These are phyloP conservation scores for Entophlyctis luteolus DNA, from an alignment of 192 early-diverging fungal species.

Conservation along the genomic window DNA sequence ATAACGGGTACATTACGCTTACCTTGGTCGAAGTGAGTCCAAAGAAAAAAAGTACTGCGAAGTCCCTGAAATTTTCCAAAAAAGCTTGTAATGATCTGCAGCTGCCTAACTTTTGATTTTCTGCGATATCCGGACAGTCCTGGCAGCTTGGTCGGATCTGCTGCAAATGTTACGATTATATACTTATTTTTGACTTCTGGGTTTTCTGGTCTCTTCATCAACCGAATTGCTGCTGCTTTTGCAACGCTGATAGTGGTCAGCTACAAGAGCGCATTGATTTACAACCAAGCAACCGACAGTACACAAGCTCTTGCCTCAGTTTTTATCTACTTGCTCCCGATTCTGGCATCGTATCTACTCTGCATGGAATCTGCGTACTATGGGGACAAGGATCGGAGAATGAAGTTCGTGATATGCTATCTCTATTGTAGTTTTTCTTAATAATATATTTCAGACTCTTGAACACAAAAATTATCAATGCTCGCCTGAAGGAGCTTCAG, in stretches of 20 bases:
- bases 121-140: not conserved
- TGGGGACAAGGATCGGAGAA: slow-evolving; percentile 26
- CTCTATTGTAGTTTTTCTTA: not conserved
- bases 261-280: slow-evolving; percentile 5
- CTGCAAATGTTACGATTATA: not conserved
- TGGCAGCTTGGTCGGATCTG: slow-evolving; percentile 11
- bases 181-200: slow-evolving; percentile 17
- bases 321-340: slow-evolving; percentile 16
- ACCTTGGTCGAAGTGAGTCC: not conserved
- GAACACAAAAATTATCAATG: slow-evolving; percentile 40
- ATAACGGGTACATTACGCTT: not conserved
- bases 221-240: not conserved
- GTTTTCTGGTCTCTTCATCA: slow-evolving; percentile 19
- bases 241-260: not conserved
- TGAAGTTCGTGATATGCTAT: slow-evolving; percentile 1
- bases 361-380: not conserved
- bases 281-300: not conserved
- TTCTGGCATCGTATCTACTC: slow-evolving; percentile 6
- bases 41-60: not conserved
- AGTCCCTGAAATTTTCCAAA: not conserved
- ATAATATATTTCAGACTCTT: slow-evolving; percentile 24
- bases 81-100: not conserved
- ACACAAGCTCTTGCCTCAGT: not conserved
- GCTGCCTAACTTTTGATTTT: not conserved
- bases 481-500: slow-evolving; percentile 33